Evolutionary conservation across 306 rosid genomes (phyloP).

Genomic region (Corylus avellana): DNA sequence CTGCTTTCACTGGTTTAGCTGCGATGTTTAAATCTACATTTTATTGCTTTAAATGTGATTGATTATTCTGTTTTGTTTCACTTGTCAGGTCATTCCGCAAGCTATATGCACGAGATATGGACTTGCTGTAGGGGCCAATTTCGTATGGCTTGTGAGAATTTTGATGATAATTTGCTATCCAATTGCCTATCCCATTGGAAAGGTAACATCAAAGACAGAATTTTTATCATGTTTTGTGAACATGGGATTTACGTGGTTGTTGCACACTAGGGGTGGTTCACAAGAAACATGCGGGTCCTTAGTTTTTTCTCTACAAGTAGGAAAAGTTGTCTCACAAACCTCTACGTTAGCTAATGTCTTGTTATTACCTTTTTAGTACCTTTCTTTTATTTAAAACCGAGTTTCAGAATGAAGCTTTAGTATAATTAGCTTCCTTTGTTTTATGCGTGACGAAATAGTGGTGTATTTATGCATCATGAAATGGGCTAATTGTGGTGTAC

Average conservation of each 20-base stretch:
- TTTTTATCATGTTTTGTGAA: constrained; percentile 11
- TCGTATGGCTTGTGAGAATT: constrained; percentile 72
- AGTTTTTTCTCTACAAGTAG: background rate
- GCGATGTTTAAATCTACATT: constrained; percentile 2
- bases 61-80: constrained; percentile 6
- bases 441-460: background rate
- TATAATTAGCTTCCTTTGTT: background rate
- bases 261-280: background rate
- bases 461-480: background rate
- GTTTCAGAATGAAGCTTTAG: background rate
- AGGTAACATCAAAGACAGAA: constrained; percentile 48
- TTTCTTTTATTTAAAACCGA: background rate
- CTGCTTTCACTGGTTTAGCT: constrained; percentile 15
- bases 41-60: constrained; percentile 14
- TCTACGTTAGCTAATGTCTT: background rate
- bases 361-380: background rate
- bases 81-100: constrained; percentile 90
- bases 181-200: constrained; percentile 89
- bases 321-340: background rate
- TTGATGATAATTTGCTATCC: constrained; percentile 90
- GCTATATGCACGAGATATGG: constrained; percentile 94
- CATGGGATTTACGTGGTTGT: background rate
- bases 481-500: background rate
- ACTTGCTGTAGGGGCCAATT: constrained; percentile 91
- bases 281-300: background rate